These are phyloP conservation scores for Capsicum baccatum DNA, from an alignment of 257 asterid genomes.

Conservation along the genomic window DNA sequence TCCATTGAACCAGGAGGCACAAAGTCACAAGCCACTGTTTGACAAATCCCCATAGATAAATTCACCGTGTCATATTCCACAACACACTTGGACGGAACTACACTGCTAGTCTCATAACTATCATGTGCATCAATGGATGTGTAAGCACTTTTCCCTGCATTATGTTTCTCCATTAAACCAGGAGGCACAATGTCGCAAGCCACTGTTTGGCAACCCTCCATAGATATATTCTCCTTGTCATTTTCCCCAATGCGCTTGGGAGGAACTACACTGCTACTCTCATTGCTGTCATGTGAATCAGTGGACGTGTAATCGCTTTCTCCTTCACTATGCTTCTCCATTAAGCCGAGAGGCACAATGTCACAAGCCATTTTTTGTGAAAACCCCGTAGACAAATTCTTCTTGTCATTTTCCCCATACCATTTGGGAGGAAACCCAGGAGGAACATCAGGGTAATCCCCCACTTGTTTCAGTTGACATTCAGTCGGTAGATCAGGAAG, in stretches of 20 bases:
- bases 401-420: background rate
- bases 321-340: background rate
- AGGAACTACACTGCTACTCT: background rate
- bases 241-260: background rate
- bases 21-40: background rate
- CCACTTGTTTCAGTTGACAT: too few relatives aligned
- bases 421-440: slow-evolving; percentile 28
- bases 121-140: background rate
- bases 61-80: background rate
- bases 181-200: background rate
- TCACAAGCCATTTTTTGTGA: slow-evolving; percentile 1
- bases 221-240: background rate
- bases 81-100: background rate
- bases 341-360: background rate
- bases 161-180: background rate
- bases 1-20: background rate
- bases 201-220: background rate
- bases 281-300: background rate
- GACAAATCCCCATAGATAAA: background rate
- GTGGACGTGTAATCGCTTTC: background rate
- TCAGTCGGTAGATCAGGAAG: slow-evolving; percentile 5
- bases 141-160: background rate
- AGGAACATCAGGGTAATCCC: background rate
- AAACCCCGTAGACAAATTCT: background rate
- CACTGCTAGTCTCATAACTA: background rate